These are phyloP conservation scores for Avena sativa DNA, from an alignment of 176 grass and related monocot genomes.

Conservation along the genomic window DNA sequence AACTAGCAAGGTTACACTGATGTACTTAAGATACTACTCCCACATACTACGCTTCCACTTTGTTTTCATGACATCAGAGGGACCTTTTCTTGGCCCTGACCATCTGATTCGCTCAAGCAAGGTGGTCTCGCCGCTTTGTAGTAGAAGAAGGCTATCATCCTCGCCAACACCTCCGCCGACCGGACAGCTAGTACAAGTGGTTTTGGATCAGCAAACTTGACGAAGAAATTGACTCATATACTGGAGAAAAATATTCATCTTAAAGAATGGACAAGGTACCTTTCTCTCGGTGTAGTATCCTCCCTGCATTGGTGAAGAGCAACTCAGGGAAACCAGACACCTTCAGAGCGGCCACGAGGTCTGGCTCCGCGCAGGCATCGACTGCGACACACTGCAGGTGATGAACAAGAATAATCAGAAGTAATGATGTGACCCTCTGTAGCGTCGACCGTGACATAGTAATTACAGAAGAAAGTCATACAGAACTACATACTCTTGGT, in stretches of 20 bases:
- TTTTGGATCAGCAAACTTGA: neutral
- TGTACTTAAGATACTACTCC: neutral
- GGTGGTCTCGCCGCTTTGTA: constrained; percentile 83
- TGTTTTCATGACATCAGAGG: constrained; percentile 63
- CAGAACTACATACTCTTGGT: constrained; percentile 63
- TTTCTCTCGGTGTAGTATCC: constrained; percentile 86
- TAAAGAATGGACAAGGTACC: constrained; percentile 46
- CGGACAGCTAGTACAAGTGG: constrained; percentile 54
- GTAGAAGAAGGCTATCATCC: constrained; percentile 96
- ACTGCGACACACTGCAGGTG: constrained; percentile 77
- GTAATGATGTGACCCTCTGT: neutral
- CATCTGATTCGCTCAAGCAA: constrained; percentile 67
- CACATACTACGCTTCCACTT: neutral
- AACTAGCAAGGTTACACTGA: neutral
- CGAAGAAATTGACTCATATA: neutral
- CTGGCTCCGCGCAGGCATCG: constrained; percentile 75
- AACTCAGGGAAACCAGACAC: constrained; percentile 83
- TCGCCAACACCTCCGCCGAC: constrained; percentile 70
- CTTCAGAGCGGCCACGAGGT: constrained; percentile 65
- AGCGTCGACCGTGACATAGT: neutral
- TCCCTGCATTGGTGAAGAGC: constrained; percentile 93
- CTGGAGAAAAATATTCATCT: neutral
- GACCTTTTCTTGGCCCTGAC: constrained; percentile 75
- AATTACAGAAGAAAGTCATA: neutral
- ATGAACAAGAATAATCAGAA: neutral